These are phyloP conservation scores for Boletus rex-veris DNA, from an alignment of 768 basidiomycete genomes.

Conservation along the genomic window DNA sequence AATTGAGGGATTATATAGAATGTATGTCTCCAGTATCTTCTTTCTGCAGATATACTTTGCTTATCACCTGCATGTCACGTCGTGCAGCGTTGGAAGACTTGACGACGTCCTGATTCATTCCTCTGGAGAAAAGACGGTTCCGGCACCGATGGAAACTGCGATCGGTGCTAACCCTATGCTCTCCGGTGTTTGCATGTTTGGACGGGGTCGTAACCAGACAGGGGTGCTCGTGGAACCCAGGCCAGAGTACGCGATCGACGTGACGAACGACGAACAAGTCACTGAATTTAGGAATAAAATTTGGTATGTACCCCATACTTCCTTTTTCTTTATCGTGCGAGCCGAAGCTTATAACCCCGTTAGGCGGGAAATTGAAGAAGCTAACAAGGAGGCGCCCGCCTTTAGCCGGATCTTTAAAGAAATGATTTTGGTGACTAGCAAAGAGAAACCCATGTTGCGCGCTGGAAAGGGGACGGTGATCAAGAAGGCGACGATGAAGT, in stretches of 20 bases:
- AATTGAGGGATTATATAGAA: not conserved
- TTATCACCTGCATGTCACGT: not conserved
- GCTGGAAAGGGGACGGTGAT: conserved; percentile 46
- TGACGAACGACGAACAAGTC: conserved; percentile 25
- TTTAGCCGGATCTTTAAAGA: conserved; percentile 49
- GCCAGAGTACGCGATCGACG: conserved; percentile 33
- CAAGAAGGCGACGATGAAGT: conserved; percentile 36
- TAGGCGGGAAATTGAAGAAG: conserved; percentile 40
- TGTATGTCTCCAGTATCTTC: not conserved
- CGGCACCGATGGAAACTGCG: conserved; percentile 6
- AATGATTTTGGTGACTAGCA: conserved; percentile 45
- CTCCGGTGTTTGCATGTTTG: conserved; percentile 1
- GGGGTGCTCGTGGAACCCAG: conserved; percentile 33
- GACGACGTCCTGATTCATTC: not conserved
- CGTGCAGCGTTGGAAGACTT: not conserved
- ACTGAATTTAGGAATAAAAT: conserved; percentile 35
- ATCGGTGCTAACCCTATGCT: not conserved
- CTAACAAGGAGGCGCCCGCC: conserved; percentile 38
- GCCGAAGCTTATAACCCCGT: too few species aligned
- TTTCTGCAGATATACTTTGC: too few species aligned
- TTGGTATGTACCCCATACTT: conserved; percentile 4
- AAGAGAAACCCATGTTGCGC: conserved; percentile 42
- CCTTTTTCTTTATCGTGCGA: not conserved
- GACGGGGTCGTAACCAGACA: conserved; percentile 1
- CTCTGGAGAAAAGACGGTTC: conserved; percentile 31